phyloP scores from a whole-genome alignment of 495 filamentous ascomycete genomes.

The Cercophora newfieldiana region DNA sequence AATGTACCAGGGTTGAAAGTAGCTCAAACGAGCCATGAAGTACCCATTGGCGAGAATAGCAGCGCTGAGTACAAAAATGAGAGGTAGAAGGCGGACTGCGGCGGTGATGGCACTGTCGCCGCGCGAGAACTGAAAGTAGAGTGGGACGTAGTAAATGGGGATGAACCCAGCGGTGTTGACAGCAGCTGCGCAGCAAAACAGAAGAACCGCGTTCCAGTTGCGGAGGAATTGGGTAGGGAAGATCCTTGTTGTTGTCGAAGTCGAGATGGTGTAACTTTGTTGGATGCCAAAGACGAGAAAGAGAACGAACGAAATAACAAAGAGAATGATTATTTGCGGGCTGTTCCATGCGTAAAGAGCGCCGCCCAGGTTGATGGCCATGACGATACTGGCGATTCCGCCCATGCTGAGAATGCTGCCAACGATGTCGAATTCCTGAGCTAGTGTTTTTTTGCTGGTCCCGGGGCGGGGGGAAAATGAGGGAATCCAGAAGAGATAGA shows the following conservation, averaged over 20 bases:
- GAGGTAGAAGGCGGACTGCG: constrained; percentile 60
- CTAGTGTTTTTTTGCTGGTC: constrained; percentile 44
- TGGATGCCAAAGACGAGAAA: constrained; percentile 51
- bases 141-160: constrained; percentile 50
- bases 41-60: constrained; percentile 50
- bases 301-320: constrained; percentile 52
- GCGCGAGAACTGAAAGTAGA: constrained; percentile 61
- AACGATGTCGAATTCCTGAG: constrained; percentile 13
- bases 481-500: constrained; percentile 59
- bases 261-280: constrained; percentile 53
- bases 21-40: constrained; percentile 48
- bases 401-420: constrained; percentile 45
- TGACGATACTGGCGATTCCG: constrained; percentile 39
- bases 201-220: constrained; percentile 42
- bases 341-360: constrained; percentile 52
- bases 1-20: constrained; percentile 62
- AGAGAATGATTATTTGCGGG: constrained; percentile 53
- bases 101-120: constrained; percentile 51
- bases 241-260: constrained; percentile 44
- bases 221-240: constrained; percentile 56
- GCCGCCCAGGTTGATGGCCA: constrained; percentile 60
- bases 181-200: constrained; percentile 43
- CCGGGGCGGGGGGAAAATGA: constrained; percentile 44
- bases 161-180: constrained; percentile 40
- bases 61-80: constrained; percentile 51